Conservation (phyloP, 192 early-diverging fungal species). For the Phlyctochytrium planicorne region DNA sequence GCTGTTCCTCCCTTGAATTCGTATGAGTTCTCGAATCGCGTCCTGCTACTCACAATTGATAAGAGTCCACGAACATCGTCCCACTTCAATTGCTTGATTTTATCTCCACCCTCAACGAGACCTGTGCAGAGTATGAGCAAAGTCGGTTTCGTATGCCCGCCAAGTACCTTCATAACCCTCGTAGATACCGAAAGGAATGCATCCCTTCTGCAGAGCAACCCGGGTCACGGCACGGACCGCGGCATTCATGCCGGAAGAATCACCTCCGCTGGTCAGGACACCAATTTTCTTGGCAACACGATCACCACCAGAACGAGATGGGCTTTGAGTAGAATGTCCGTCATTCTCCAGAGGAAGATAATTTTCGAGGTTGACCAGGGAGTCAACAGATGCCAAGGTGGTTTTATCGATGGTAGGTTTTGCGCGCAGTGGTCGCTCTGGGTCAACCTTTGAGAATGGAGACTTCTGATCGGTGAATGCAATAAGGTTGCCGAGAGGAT, state of each 20-base stretch:
- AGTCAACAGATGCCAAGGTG: conserved; percentile 8
- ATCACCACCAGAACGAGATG: not conserved
- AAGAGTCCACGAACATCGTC: conserved; percentile 88
- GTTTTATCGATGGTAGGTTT: conserved; percentile 8
- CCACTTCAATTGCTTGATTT: conserved; percentile 84
- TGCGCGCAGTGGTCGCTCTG: not conserved
- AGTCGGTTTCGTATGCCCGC: not conserved
- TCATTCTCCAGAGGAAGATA: conserved; percentile 6
- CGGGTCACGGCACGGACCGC: conserved; percentile 89
- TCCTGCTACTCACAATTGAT: conserved; percentile 48
- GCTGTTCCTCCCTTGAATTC: conserved; percentile 80
- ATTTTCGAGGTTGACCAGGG: conserved; percentile 1
- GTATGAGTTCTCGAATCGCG: not conserved
- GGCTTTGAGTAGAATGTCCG: not conserved
- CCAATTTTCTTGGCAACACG: conserved; percentile 74
- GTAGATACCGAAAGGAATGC: conserved; percentile 85
- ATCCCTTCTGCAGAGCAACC: conserved; percentile 77
- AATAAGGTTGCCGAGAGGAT: conserved; percentile 77
- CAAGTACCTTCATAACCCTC: conserved; percentile 81
- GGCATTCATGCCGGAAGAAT: conserved; percentile 98
- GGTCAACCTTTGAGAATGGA: too few relatives aligned
- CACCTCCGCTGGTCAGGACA: conserved; percentile 91
- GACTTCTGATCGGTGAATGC: conserved; percentile 71
- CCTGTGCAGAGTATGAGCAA: conserved; percentile 48
- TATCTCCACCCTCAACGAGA: conserved; percentile 87